Evolutionary conservation across 108 stramenopile species (phyloP), one percentile per base, ranked within the genome.

Genomic region (Pseudonitzschia delicatissima): DNA sequence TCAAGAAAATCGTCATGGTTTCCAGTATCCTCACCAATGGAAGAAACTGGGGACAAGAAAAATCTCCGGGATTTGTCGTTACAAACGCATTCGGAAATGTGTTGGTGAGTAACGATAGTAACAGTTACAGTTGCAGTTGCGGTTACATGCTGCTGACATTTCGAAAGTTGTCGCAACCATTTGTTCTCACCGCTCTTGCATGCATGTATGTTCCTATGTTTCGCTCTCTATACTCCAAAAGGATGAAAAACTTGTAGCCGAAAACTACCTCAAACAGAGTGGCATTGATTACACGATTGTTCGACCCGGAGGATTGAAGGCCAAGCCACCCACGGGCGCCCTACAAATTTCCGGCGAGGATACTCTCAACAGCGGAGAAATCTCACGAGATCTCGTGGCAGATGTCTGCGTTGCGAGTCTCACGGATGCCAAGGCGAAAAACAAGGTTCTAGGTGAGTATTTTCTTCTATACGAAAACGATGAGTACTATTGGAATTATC

Each of bases 221-320:
- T n/a, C n/a, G n/a, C n/a, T n/a, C n/a, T n/a, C n/a, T n/a, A n/a
- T 2, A 6, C 7, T 17, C 47, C 21, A 55, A 31, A 31, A 33
- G 32, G 88, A 90, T 45, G 88, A 90, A 52, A 93, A 93, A 70
- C 26, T 90, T 20, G 82, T 85, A 17, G 87, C 88, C 7, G 92
- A 93, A 45, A 81, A 87, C 12, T 79, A 90, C 61, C 40, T 93
- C 25, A 45, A 71, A 23, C 60, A 44, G 0, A 69, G 66, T 31
- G 92, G 92, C 17, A n/a, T 93, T 21, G 87, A 90, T 60, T 93
- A 88, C 59, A 93, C 88, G 49, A 93, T 93, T 67, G 83, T 93
- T 0, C 78, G 88, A 26, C 88, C 92, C 0, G 92, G 92, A 18
- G 92, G 92, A 44, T 58, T 93, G 32, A 87, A 87, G 69, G 79